These are phyloP conservation scores for Megacollybia marginata DNA, from an alignment of 768 basidiomycete species.

Conservation along the genomic window DNA sequence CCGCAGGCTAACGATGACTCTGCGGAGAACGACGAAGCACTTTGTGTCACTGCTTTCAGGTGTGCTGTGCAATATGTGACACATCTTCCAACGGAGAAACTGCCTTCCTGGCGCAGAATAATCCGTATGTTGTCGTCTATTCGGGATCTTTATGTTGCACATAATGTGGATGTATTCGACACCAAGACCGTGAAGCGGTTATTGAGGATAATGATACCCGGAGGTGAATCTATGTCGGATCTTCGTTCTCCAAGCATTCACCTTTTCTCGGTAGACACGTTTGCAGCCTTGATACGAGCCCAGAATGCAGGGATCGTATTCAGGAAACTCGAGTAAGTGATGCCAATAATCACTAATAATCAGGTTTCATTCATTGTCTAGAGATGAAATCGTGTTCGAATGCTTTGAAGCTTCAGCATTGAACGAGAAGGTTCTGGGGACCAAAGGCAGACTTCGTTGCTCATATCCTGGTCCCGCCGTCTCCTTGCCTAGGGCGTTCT, in stretches of 20 bases:
- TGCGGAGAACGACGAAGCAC: not conserved
- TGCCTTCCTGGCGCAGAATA: too few species aligned
- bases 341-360: too few species aligned
- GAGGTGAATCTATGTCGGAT: not conserved
- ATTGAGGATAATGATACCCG: too few species aligned
- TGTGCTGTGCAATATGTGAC: too few species aligned
- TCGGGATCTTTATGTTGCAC: too few species aligned
- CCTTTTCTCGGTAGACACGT: not conserved
- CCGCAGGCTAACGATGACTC: not conserved
- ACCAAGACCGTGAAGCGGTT: too few species aligned
- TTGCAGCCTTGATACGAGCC: not conserved
- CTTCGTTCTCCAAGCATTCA: not conserved
- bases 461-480: not conserved
- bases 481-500: not conserved
- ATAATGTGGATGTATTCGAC: too few species aligned
- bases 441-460: not conserved
- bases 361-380: too few species aligned
- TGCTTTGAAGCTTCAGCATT: not conserved
- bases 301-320: not conserved
- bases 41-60: too few species aligned
- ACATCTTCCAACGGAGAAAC: too few species aligned
- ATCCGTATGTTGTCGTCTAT: too few species aligned
- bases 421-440: not conserved
- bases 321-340: not conserved
- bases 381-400: not conserved